These are phyloP conservation scores for Arthrobotrys entomopaga DNA, from an alignment of 2,329 filamentous ascomycete genomes.

Conservation along the genomic window DNA sequence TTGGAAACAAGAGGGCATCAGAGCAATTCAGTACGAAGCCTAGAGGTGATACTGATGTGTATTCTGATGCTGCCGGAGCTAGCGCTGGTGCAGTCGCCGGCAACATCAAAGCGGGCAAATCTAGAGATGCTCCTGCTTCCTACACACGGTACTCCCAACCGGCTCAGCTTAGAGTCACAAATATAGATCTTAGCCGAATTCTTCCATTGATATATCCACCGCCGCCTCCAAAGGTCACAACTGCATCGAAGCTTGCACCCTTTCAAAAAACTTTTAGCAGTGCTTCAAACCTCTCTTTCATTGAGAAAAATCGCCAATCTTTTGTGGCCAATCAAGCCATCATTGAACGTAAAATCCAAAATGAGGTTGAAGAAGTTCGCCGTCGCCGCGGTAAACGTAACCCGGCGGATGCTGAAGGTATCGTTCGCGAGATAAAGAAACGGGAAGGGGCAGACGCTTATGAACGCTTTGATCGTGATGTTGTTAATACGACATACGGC, in stretches of 20 bases:
- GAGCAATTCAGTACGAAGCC: constrained; percentile 46
- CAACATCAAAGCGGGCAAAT: no score
- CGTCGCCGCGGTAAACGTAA: constrained; percentile 51
- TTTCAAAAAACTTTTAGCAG: constrained; percentile 44
- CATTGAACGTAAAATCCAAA: constrained; percentile 43
- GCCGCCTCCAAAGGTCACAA: constrained; percentile 39
- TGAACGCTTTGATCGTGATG: constrained; percentile 51
- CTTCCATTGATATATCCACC: constrained; percentile 48
- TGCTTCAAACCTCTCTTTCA: constrained; percentile 36
- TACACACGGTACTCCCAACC: constrained; percentile 8
- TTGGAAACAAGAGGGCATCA: constrained; percentile 46
- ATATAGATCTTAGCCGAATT: constrained; percentile 34
- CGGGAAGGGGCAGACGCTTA: constrained; percentile 46
- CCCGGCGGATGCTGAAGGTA: constrained; percentile 41
- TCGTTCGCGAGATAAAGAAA: constrained; percentile 51
- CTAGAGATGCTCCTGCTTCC: neutral
- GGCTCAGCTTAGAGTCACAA: constrained; percentile 38
- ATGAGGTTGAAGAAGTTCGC: constrained; percentile 48
- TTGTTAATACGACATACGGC: constrained; percentile 42
- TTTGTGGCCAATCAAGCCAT: constrained; percentile 35
- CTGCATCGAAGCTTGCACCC: constrained; percentile 41
- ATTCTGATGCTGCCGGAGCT: constrained; percentile 17
- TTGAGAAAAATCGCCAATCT: constrained; percentile 40
- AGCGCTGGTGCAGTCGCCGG: neutral
- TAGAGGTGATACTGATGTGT: constrained; percentile 32